Conservation (phyloP, 2,329 filamentous ascomycete species). For the Fusarium sp. region DNA sequence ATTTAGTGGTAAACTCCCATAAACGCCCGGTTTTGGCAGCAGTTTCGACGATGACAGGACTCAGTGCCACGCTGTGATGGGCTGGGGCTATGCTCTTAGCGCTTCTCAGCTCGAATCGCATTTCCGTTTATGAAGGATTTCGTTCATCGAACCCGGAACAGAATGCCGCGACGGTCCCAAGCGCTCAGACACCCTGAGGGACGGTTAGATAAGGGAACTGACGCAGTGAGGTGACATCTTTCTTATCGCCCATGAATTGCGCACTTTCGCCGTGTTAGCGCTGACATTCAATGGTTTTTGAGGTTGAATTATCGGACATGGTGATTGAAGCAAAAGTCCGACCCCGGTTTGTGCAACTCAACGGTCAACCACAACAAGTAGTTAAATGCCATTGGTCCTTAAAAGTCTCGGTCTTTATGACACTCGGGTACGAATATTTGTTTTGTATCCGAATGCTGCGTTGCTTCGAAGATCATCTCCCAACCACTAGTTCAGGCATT, state of each 20-base stretch:
- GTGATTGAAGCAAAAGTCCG: slow-evolving; percentile 11
- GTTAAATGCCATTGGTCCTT: background rate
- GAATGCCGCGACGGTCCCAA: background rate
- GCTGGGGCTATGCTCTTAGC: background rate
- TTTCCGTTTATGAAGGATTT: background rate
- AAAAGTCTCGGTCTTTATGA: background rate
- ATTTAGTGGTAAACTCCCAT: background rate
- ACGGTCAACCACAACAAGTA: background rate
- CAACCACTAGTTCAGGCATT: background rate
- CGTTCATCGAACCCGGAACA: background rate
- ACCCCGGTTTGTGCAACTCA: background rate
- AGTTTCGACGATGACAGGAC: background rate
- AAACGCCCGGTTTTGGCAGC: background rate
- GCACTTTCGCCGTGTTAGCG: background rate
- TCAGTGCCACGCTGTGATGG: background rate
- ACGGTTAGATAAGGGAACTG: background rate
- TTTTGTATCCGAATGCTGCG: background rate
- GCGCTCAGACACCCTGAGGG: background rate
- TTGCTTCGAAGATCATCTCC: background rate
- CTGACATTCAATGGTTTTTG: background rate
- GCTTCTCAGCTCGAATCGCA: slow-evolving; percentile 3
- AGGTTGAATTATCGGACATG: background rate
- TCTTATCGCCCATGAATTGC: background rate
- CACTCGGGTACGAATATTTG: background rate
- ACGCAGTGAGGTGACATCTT: background rate